These are phyloP conservation scores for Xylaria sp. DNA, from an alignment of 2,329 filamentous ascomycete species.

Conservation along the genomic window DNA sequence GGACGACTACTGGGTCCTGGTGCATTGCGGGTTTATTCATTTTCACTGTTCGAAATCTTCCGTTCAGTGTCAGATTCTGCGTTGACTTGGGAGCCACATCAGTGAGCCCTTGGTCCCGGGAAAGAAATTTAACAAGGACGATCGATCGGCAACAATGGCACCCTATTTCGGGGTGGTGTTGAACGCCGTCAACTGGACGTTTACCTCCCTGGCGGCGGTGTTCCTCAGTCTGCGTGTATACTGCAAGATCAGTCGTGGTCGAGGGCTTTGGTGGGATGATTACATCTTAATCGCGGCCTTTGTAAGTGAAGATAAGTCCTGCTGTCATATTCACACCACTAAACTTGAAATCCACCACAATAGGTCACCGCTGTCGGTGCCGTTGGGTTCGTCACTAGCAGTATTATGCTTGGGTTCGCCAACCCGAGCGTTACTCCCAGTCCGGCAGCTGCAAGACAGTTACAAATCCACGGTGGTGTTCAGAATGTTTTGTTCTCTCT, in stretches of 20 bases:
- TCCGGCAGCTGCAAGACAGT: not conserved
- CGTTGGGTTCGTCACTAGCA: constrained; percentile 27
- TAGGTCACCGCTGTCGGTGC: constrained; percentile 13
- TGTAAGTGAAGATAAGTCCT: constrained; percentile 18
- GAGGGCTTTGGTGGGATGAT: constrained; percentile 36
- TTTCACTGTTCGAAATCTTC: constrained; percentile 4
- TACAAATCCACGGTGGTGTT: constrained; percentile 32
- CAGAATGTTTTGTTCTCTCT: constrained; percentile 32
- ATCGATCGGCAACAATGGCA: constrained; percentile 16
- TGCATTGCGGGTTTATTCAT: constrained; percentile 3
- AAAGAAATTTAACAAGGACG: constrained; percentile 5
- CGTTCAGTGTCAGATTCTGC: not conserved
- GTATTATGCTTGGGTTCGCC: constrained; percentile 31
- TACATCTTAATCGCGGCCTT: constrained; percentile 31
- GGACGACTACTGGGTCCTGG: constrained; percentile 7
- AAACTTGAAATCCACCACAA: not conserved
- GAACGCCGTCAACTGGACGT: constrained; percentile 32
- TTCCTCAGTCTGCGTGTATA: constrained; percentile 32
- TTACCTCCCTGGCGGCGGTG: constrained; percentile 25
- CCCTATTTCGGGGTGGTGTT: constrained; percentile 30
- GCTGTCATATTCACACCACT: not conserved
- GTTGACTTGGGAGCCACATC: constrained; percentile 1
- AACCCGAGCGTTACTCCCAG: constrained; percentile 15
- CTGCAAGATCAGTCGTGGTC: constrained; percentile 30
- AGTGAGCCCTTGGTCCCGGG: not conserved